phyloP scores from a whole-genome alignment of 163 green algal genomes.

The Trebouxiophyceae sp. region DNA sequence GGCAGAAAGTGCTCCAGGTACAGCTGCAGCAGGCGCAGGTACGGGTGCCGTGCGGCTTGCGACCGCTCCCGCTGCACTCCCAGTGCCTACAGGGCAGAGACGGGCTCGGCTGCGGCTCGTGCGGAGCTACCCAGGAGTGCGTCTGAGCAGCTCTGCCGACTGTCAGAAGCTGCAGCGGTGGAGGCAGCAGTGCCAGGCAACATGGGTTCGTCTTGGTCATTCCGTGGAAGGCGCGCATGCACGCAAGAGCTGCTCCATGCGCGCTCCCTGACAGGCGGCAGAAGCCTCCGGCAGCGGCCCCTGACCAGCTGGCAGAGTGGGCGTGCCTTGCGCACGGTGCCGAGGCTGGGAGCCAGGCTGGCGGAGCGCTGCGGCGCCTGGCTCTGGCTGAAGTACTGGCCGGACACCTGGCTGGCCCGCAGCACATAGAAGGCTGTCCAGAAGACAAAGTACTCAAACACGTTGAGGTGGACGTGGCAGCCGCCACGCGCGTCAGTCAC shows the following conservation, averaged over 20 bases:
- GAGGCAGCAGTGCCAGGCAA: too few relatives aligned
- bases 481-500: constrained; percentile 22
- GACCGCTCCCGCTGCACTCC: not conserved
- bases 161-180: too few relatives aligned
- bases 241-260: too few relatives aligned
- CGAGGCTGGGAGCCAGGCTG: not conserved
- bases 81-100: too few relatives aligned
- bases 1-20: constrained; percentile 59
- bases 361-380: not conserved
- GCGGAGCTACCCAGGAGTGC: too few relatives aligned
- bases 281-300: not conserved
- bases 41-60: constrained; percentile 35
- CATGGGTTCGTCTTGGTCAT: too few relatives aligned
- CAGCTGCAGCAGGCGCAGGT: constrained; percentile 48
- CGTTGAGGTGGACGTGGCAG: constrained; percentile 40
- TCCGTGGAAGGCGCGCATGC: too few relatives aligned
- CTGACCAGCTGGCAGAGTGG: not conserved
- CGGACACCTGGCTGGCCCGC: constrained; percentile 19
- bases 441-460: constrained; percentile 62
- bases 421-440: constrained; percentile 82
- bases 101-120: too few relatives aligned
- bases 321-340: not conserved
- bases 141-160: too few relatives aligned
- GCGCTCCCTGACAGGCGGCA: not conserved
- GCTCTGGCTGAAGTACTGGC: not conserved